These are phyloP conservation scores for Spathaspora passalidarum DNA, from an alignment of 805 yeast species.

Conservation along the genomic window DNA sequence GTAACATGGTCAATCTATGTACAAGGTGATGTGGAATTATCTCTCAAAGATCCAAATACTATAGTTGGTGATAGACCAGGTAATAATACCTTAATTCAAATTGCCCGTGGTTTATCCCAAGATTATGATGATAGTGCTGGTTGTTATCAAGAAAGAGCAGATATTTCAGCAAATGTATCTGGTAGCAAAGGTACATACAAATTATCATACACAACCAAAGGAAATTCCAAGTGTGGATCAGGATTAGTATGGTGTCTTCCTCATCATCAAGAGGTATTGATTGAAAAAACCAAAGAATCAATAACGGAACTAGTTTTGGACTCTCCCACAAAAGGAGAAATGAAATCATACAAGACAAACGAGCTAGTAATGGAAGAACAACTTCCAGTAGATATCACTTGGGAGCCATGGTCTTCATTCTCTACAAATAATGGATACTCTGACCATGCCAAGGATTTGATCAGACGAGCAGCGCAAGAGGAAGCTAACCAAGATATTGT, in stretches of 20 bases:
- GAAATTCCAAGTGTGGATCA: constrained; percentile 24
- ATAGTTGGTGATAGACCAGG: constrained; percentile 22
- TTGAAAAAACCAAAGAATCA: constrained; percentile 18
- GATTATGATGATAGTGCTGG: constrained; percentile 35
- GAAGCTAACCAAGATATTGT: constrained; percentile 57
- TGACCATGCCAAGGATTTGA: constrained; percentile 30
- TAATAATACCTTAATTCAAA: constrained; percentile 43
- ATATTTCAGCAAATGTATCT: constrained; percentile 14
- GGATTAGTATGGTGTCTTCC: constrained; percentile 50
- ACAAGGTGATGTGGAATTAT: constrained; percentile 24
- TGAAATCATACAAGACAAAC: constrained; percentile 43
- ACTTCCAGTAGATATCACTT: constrained; percentile 39
- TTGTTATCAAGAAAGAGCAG: constrained; percentile 21
- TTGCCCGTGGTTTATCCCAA: constrained; percentile 47
- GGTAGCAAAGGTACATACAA: constrained; percentile 25
- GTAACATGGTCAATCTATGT: constrained; percentile 68
- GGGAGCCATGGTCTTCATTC: constrained; percentile 59
- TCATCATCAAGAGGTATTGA: constrained; percentile 45
- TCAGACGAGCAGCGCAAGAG: constrained; percentile 46
- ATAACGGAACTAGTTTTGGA: constrained; percentile 38
- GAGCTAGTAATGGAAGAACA: constrained; percentile 40
- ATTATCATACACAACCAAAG: constrained; percentile 27
- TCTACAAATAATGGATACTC: constrained; percentile 26
- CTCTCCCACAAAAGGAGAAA: constrained; percentile 49
- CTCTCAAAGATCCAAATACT: constrained; percentile 36